Percentiles rank a stretch among this genome's conserved stretches.
These are phyloP conservation scores for Zygosaccharomyces siamensis DNA, from an alignment of 805 yeast species.

Conservation along the genomic window DNA sequence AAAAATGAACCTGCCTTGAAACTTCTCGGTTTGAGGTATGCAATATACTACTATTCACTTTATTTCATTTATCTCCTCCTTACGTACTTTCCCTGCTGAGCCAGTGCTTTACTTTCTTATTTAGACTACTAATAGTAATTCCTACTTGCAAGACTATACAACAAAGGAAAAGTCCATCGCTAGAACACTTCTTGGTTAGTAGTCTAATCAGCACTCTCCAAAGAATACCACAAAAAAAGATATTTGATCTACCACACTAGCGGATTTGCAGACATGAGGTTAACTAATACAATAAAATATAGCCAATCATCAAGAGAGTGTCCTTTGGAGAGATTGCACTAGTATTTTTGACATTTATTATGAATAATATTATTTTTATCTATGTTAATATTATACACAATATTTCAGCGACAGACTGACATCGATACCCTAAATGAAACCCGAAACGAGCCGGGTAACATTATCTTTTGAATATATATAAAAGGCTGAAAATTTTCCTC, in stretches of 20 bases:
- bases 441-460: slow-evolving; percentile 9
- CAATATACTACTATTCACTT: neutral
- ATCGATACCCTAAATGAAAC: neutral
- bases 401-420: neutral
- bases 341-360: too few species aligned
- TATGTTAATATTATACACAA: neutral
- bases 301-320: too few species aligned
- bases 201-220: too few species aligned
- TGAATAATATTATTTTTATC: too few species aligned
- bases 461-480: slow-evolving; percentile 2
- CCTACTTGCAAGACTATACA: neutral
- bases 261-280: too few species aligned
- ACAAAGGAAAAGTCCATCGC: neutral
- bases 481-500: slow-evolving; percentile 7
- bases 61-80: neutral
- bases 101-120: neutral
- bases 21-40: slow-evolving; percentile 1
- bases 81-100: neutral
- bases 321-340: too few species aligned
- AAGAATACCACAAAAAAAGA: too few species aligned
- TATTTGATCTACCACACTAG: too few species aligned
- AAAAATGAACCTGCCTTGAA: slow-evolving; percentile 4
- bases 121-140: neutral
- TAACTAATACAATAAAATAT: too few species aligned
- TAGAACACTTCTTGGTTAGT: too few species aligned